Evolutionary conservation across 2,329 filamentous ascomycete genomes (phyloP).

Genomic region (Calonectria pauciramosa): DNA sequence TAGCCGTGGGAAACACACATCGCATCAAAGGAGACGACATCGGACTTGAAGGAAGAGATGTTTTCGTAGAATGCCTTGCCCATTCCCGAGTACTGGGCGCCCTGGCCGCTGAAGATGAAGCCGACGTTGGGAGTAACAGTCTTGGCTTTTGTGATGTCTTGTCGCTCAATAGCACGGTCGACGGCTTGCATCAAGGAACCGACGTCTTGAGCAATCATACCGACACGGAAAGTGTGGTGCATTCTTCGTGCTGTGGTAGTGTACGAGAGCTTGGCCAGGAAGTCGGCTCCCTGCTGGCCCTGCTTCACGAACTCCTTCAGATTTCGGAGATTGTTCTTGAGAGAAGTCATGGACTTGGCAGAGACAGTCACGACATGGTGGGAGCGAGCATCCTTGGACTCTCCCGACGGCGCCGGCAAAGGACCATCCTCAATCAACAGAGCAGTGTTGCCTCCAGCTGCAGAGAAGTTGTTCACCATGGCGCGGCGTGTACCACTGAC

Average conservation of each 20-base stretch:
- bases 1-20: constrained; percentile 48
- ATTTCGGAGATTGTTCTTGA: constrained; percentile 1
- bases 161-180: not conserved
- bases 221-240: constrained; percentile 23
- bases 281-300: not conserved
- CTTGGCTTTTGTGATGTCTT: constrained; percentile 1
- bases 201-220: constrained; percentile 3
- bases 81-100: constrained; percentile 48
- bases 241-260: constrained; percentile 48
- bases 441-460: constrained; percentile 79
- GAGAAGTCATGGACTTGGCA: constrained; percentile 19
- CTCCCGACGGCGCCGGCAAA: not conserved
- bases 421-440: constrained; percentile 71
- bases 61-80: constrained; percentile 23
- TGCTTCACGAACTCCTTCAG: constrained; percentile 2
- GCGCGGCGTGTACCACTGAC: constrained; percentile 55
- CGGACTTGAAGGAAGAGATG: constrained; percentile 30
- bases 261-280: constrained; percentile 67
- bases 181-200: not conserved
- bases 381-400: constrained; percentile 53
- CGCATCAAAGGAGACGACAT: constrained; percentile 48
- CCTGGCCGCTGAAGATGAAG: constrained; percentile 62
- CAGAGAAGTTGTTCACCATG: constrained; percentile 78
- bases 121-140: constrained; percentile 27
- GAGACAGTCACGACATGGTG: constrained; percentile 46